Evolutionary conservation across 2,329 filamentous ascomycete genomes (phyloP).

Genomic region (Nemania diffusa): DNA sequence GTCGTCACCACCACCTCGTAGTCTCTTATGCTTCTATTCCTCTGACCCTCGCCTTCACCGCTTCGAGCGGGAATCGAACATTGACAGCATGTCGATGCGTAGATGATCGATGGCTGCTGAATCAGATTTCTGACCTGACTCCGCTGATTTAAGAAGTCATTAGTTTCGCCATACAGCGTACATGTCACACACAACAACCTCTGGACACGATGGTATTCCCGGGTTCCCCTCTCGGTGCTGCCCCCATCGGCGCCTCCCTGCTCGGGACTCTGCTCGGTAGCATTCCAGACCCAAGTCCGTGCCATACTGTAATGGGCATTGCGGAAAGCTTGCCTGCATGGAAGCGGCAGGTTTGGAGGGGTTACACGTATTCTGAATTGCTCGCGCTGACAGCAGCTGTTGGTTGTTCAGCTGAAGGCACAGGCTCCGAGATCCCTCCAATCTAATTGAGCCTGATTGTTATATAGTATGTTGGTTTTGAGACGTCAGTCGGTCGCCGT

Average conservation of each 20-base stretch:
- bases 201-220: slow-evolving; percentile 19
- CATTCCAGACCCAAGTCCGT: slow-evolving; percentile 18
- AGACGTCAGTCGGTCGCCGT: slow-evolving; percentile 25
- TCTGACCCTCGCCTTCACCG: slow-evolving; percentile 22
- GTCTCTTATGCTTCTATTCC: not conserved
- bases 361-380: slow-evolving; percentile 20
- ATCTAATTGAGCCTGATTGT: slow-evolving; percentile 34
- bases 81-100: slow-evolving; percentile 1
- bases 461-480: not conserved
- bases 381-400: slow-evolving; percentile 10
- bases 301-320: slow-evolving; percentile 16
- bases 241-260: not conserved
- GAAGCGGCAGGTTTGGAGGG: slow-evolving; percentile 13
- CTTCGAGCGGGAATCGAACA: slow-evolving; percentile 4
- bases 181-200: not conserved
- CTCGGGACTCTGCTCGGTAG: not conserved
- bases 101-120: slow-evolving; percentile 11
- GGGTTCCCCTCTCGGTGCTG: not conserved
- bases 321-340: not conserved
- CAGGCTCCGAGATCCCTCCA: slow-evolving; percentile 15
- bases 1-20: slow-evolving; percentile 17
- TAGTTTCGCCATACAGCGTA: not conserved
- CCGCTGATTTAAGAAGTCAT: slow-evolving; percentile 2
- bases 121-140: slow-evolving; percentile 26
- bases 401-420: slow-evolving; percentile 25